Conservation (phyloP, 768 basidiomycete species). For the Hemileccinum rubropunctum region DNA sequence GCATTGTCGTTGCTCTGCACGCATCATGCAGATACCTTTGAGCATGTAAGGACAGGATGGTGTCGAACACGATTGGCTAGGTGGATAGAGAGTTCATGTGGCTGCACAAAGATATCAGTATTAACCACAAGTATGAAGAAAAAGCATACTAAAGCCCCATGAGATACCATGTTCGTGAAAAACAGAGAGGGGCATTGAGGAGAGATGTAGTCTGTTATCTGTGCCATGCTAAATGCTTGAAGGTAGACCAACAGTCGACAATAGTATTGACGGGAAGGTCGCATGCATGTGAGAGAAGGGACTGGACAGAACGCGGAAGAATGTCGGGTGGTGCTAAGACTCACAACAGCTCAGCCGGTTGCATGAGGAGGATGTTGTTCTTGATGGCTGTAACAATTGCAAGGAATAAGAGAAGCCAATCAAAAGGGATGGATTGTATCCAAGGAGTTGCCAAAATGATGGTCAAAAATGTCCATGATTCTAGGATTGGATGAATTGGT, state of each 20-base stretch:
- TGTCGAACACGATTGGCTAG: neutral
- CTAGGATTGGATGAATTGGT: no score
- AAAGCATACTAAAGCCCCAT: neutral
- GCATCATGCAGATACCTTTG: constrained; percentile 7
- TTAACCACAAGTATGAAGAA: neutral
- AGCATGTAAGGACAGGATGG: neutral
- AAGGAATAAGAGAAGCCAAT: neutral
- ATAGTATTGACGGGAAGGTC: neutral
- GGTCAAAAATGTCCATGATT: no score
- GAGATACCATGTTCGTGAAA: neutral
- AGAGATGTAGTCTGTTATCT: neutral
- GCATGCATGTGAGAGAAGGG: constrained; percentile 1
- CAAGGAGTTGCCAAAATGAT: no score
- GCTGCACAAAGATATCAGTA: no score
- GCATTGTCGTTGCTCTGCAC: neutral
- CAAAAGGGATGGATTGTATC: no score
- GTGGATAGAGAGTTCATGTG: constrained; percentile 1
- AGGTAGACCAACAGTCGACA: neutral
- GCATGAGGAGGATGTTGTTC: constrained; percentile 1
- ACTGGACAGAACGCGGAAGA: neutral
- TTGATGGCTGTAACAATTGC: neutral
- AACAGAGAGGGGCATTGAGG: neutral
- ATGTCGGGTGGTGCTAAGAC: neutral
- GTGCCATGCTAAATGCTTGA: neutral
- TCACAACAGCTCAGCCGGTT: neutral